phyloP scores from a whole-genome alignment of 129 eudicot genomes.

The Flaveria robusta region DNA sequence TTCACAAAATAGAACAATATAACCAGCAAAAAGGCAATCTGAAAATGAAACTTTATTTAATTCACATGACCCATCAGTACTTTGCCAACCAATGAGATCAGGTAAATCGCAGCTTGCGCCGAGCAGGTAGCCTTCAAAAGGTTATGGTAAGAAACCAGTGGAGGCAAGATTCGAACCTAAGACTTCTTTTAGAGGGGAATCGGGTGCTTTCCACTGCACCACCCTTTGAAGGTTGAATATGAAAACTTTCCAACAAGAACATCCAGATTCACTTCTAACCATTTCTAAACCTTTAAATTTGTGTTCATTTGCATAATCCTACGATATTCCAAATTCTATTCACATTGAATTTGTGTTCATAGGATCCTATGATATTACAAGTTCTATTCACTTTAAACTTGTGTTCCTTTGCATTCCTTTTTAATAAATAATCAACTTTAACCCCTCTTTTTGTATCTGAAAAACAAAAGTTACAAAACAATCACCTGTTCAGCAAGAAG shows the following conservation, averaged over 20 bases:
- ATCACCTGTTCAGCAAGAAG: constrained; percentile 99
- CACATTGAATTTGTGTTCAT: neutral
- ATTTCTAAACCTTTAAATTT: neutral
- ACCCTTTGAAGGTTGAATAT: neutral
- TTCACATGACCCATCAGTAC: no score
- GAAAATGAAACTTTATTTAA: neutral
- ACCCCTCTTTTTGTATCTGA: neutral
- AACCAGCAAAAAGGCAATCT: neutral
- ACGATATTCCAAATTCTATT: neutral
- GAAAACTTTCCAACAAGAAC: neutral
- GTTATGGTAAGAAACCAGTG: no score
- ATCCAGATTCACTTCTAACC: neutral
- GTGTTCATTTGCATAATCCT: neutral
- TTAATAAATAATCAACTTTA: neutral
- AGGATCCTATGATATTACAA: neutral
- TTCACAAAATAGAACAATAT: neutral
- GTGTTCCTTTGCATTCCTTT: neutral
- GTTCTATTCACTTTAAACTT: neutral
- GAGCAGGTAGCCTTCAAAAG: no score
- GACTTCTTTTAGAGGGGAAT: no score
- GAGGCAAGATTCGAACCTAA: no score
- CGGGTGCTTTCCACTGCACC: no score
- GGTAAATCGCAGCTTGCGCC: no score
- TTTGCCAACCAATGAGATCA: no score
- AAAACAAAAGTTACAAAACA: neutral